These are phyloP conservation scores for Arctostaphylos glauca DNA, from an alignment of 148 eudicot genomes.

Conservation along the genomic window DNA sequence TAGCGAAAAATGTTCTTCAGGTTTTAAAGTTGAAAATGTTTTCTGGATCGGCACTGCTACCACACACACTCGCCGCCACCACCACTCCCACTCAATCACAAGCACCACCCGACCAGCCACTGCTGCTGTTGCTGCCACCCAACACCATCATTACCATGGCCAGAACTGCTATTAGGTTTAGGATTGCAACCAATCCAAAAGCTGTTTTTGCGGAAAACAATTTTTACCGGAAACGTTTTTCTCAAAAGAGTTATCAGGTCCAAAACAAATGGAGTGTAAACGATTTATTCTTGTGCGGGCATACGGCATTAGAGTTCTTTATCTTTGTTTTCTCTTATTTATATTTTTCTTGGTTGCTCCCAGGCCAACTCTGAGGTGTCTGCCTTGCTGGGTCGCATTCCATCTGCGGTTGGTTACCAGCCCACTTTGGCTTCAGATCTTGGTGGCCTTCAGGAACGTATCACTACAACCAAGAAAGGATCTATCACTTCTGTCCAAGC, in stretches of 20 bases:
- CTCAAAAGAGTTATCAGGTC: neutral
- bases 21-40: neutral
- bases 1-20: neutral
- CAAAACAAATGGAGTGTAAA: neutral
- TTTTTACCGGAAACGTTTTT: neutral
- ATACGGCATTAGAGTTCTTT: neutral
- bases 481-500: conserved; percentile 34
- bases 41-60: neutral
- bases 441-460: conserved; percentile 30
- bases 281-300: neutral
- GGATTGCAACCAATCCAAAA: neutral
- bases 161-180: neutral
- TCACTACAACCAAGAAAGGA: conserved; percentile 28
- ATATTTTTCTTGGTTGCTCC: neutral
- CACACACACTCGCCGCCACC: neutral
- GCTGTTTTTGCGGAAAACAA: neutral
- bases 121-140: no score
- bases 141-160: neutral
- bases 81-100: neutral
- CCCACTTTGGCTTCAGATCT: conserved; percentile 32
- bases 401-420: conserved; percentile 33
- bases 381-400: conserved; percentile 28
- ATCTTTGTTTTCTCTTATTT: neutral
- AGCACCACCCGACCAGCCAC: neutral
- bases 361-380: conserved; percentile 57